These are phyloP conservation scores for Phytopythium cucurbitacearum DNA, from an alignment of 352 stramenopile genomes.

Conservation along the genomic window DNA sequence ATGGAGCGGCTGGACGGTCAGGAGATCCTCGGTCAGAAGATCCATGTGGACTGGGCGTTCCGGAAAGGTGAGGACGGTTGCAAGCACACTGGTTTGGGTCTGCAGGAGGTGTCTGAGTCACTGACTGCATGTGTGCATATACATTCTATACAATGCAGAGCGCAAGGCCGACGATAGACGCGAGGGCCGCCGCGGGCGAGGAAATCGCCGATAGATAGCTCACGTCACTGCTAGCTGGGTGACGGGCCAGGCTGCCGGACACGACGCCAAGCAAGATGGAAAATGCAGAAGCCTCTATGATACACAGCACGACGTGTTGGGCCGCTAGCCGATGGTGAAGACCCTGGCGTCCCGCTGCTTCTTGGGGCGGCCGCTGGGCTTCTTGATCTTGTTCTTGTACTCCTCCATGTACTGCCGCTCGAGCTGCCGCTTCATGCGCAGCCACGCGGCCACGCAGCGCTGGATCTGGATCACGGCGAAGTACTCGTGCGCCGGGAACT, in stretches of 20 bases:
- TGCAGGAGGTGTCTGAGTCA: not conserved
- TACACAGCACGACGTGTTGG: too few species aligned
- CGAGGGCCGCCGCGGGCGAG: constrained; percentile 27
- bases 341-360: constrained; percentile 71
- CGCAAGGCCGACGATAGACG: constrained; percentile 15
- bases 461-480: constrained; percentile 63
- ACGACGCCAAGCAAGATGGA: too few species aligned
- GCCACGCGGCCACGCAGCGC: constrained; percentile 46
- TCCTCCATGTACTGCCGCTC: constrained; percentile 74
- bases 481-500: constrained; percentile 67
- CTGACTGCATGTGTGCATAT: not conserved
- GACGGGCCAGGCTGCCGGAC: not conserved
- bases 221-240: not conserved
- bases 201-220: constrained; percentile 41
- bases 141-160: constrained; percentile 1
- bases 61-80: constrained; percentile 38
- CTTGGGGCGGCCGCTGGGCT: constrained; percentile 66
- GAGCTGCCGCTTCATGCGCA: constrained; percentile 63
- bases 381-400: constrained; percentile 87
- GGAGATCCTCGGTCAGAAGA: constrained; percentile 85
- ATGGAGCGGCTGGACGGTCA: constrained; percentile 92
- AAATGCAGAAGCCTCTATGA: too few species aligned
- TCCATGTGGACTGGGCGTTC: constrained; percentile 95
- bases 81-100: not conserved
- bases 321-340: constrained; percentile 59